Conservation (phyloP, 768 basidiomycete species). For the Chalciporus pseudorubinellus region DNA sequence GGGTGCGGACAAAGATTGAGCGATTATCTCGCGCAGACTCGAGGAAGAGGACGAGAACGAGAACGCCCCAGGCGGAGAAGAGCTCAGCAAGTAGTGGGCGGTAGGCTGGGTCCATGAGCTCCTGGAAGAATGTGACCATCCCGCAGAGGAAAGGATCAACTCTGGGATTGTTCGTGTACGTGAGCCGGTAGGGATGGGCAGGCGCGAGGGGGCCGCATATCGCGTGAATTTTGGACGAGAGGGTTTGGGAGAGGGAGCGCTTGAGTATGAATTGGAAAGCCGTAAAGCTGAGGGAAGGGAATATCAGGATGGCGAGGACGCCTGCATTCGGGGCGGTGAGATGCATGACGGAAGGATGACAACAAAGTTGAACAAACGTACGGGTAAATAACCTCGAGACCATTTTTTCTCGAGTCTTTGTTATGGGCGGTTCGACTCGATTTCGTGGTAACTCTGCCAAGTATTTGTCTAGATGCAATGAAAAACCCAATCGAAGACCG, state of each 20-base stretch:
- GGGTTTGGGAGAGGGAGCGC: conserved; percentile 9
- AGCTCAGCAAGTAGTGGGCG: conserved; percentile 17
- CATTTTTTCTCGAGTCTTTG: not conserved
- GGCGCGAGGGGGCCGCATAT: conserved; percentile 32
- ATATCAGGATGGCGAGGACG: conserved; percentile 18
- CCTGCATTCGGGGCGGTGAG: not conserved
- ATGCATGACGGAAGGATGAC: not conserved
- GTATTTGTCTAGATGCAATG: too few species aligned
- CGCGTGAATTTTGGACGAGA: conserved; percentile 18
- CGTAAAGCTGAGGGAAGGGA: conserved; percentile 11
- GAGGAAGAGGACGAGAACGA: conserved; percentile 39
- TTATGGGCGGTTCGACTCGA: not conserved
- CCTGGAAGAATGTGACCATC: conserved; percentile 48
- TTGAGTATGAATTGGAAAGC: conserved; percentile 15
- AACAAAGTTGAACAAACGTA: not conserved
- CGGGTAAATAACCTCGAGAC: not conserved
- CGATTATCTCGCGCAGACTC: conserved; percentile 43
- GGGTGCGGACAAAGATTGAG: conserved; percentile 38
- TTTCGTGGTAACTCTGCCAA: too few species aligned
- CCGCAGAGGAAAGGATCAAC: conserved; percentile 43
- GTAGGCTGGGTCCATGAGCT: conserved; percentile 15
- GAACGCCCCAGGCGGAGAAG: conserved; percentile 9
- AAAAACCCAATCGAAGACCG: too few species aligned
- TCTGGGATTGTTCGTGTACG: conserved; percentile 37
- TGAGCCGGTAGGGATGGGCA: conserved; percentile 34